These are phyloP conservation scores for Phialophora verrucosa DNA, from an alignment of 2,329 filamentous ascomycete genomes.

Conservation along the genomic window DNA sequence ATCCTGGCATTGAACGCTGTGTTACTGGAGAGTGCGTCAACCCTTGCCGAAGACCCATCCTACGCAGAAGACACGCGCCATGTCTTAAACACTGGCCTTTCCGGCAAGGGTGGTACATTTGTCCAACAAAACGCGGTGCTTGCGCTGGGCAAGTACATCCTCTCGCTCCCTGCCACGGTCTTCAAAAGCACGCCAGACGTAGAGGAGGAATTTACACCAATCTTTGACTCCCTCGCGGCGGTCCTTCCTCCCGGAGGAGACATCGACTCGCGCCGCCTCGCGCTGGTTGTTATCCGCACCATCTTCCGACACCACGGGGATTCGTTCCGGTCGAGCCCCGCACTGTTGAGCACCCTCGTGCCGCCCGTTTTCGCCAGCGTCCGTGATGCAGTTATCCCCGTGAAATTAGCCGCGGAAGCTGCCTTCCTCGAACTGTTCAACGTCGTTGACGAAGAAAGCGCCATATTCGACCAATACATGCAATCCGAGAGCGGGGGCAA, in stretches of 20 bases:
- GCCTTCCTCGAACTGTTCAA: conserved; percentile 90
- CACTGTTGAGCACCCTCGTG: conserved; percentile 73
- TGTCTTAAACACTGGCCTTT: conserved; percentile 80
- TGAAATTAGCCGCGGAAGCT: conserved; percentile 93
- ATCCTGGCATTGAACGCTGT: conserved; percentile 88
- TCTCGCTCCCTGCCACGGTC: conserved; percentile 16
- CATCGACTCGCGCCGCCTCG: conserved; percentile 81
- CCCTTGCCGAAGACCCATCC: conserved; percentile 63
- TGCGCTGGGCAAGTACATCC: conserved; percentile 37
- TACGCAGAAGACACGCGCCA: conserved; percentile 76
- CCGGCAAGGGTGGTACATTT: conserved; percentile 73
- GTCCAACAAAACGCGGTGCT: conserved; percentile 59
- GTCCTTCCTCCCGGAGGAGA: conserved; percentile 79
- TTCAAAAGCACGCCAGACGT: conserved; percentile 52
- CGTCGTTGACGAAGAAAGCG: conserved; percentile 83
- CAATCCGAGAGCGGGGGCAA: conserved; percentile 60
- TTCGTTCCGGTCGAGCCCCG: conserved; percentile 64
- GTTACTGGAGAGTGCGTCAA: conserved; percentile 76
- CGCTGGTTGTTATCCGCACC: conserved; percentile 86
- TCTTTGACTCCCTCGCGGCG: conserved; percentile 78
- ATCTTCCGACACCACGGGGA: conserved; percentile 79
- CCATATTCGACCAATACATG: conserved; percentile 91
- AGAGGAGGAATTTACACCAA: conserved; percentile 73
- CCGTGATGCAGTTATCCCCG: conserved; percentile 87
- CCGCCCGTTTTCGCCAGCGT: conserved; percentile 87